phyloP scores from a whole-genome alignment of 2,329 filamentous ascomycete genomes.

The Xylariales sp. region DNA sequence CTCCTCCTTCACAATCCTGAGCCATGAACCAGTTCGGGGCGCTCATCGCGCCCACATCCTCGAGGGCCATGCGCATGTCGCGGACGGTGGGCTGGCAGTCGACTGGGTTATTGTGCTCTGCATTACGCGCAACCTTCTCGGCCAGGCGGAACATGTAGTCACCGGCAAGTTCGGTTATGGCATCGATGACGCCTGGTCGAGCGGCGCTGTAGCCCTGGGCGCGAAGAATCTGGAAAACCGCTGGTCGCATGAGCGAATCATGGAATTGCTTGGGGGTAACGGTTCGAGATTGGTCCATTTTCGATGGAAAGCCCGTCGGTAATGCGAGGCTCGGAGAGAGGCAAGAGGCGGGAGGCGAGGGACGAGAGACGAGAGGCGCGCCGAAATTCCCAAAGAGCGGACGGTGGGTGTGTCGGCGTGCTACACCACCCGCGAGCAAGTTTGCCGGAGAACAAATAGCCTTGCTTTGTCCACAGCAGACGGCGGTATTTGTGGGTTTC shows the following conservation, averaged over 20 bases:
- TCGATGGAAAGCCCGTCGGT: too few species aligned
- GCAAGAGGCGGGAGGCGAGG: too few species aligned
- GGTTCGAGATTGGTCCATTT: too few species aligned
- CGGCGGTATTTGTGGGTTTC: too few species aligned
- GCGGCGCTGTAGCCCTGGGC: conserved; percentile 86
- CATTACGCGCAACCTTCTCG: conserved; percentile 66
- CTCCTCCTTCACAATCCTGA: conserved; percentile 64
- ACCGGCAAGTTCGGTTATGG: conserved; percentile 79
- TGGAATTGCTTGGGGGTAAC: too few species aligned
- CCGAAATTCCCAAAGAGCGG: too few species aligned
- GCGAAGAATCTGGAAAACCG: conserved; percentile 85
- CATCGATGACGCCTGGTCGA: conserved; percentile 77
- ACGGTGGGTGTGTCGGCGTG: too few species aligned
- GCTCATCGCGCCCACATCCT: conserved; percentile 71
- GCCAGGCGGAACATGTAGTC: conserved; percentile 76
- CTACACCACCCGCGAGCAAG: too few species aligned
- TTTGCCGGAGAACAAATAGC: too few species aligned
- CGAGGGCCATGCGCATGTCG: conserved; percentile 81
- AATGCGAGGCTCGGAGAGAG: too few species aligned
- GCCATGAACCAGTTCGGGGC: conserved; percentile 65
- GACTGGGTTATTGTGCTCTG: conserved; percentile 61
- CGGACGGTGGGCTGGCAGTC: conserved; percentile 61
- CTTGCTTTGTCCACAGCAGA: too few species aligned
- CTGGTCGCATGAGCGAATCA: conserved; percentile 80
- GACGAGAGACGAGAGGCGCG: too few species aligned